phyloP scores from a whole-genome alignment of 352 stramenopile genomes.

The Peronospora destructor region DNA sequence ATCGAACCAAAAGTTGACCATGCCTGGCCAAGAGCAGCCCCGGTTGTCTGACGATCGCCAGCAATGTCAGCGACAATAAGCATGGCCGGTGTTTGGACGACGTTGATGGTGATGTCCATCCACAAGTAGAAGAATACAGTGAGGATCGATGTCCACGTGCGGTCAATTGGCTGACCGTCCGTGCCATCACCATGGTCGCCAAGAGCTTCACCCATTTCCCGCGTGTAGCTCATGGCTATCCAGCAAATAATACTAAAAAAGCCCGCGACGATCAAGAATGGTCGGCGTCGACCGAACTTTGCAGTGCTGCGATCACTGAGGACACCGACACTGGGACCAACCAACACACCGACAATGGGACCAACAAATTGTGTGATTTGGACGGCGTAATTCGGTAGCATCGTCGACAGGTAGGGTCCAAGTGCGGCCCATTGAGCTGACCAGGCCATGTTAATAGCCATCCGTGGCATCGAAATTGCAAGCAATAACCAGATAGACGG shows the following conservation, averaged over 20 bases:
- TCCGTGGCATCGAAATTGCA: conserved; percentile 38
- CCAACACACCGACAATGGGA: conserved; percentile 39
- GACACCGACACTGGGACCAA: conserved; percentile 42
- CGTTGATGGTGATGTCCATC: conserved; percentile 61
- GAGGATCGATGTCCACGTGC: conserved; percentile 40
- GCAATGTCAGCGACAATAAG: conserved; percentile 51
- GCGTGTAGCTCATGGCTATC: conserved; percentile 50
- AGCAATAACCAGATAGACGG: conserved; percentile 37
- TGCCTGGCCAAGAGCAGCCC: conserved; percentile 33
- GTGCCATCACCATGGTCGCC: conserved; percentile 31
- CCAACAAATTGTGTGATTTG: conserved; percentile 48
- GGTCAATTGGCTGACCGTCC: conserved; percentile 21
- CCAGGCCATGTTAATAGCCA: conserved; percentile 55
- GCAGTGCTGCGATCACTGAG: conserved; percentile 38
- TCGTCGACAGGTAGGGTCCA: conserved; percentile 40
- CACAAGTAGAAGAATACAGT: conserved; percentile 49
- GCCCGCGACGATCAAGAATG: conserved; percentile 33
- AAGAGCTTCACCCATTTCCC: conserved; percentile 38
- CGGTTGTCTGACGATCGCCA: conserved; percentile 43
- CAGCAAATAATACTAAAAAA: conserved; percentile 39
- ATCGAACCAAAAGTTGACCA: conserved; percentile 40
- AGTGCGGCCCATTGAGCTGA: conserved; percentile 49
- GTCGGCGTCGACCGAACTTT: conserved; percentile 31
- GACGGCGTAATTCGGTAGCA: conserved; percentile 39
- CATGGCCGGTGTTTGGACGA: conserved; percentile 40